Conservation (phyloP, 2,329 filamentous ascomycete genomes). For the Phialocephala sp. region DNA sequence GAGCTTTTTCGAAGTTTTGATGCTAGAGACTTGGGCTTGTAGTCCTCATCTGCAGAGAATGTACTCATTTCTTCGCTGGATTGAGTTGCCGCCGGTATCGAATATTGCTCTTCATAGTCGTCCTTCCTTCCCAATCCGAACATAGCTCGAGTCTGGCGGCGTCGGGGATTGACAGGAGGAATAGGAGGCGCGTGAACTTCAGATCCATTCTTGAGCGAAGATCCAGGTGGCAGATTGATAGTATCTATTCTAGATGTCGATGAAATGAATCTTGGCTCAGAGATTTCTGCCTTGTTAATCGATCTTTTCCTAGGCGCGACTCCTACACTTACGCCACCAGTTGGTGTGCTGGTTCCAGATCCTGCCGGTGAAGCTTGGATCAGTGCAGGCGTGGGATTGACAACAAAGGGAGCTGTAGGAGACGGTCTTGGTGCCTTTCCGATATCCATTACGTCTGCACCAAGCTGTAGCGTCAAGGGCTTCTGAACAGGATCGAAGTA, state of each 20-base stretch:
- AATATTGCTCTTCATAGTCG: constrained; percentile 31
- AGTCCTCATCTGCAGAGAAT: constrained; percentile 42
- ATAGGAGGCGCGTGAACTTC: constrained; percentile 40
- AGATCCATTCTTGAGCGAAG: constrained; percentile 37
- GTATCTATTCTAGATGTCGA: constrained; percentile 43
- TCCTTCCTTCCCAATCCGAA: constrained; percentile 40
- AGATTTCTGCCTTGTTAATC: constrained; percentile 43
- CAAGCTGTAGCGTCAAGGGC: constrained; percentile 33
- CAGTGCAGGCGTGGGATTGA: constrained; percentile 41
- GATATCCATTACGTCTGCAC: constrained; percentile 32
- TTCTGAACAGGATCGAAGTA: constrained; percentile 37
- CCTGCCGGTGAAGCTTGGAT: constrained; percentile 32
- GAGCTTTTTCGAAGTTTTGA: constrained; percentile 39
- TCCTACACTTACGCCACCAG: constrained; percentile 24
- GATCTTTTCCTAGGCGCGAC: constrained; percentile 36
- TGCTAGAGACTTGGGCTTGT: constrained; percentile 33
- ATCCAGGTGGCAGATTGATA: constrained; percentile 40
- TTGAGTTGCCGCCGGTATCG: constrained; percentile 37
- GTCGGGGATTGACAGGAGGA: constrained; percentile 42
- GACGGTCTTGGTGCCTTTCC: constrained; percentile 40
- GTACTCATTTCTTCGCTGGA: constrained; percentile 43
- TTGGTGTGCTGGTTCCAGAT: constrained; percentile 34
- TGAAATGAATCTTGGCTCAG: constrained; percentile 42
- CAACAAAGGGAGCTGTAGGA: constrained; percentile 40
- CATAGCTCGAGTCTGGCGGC: constrained; percentile 42